phyloP scores from a whole-genome alignment of 768 basidiomycete genomes.

The Chalciporus chontae region DNA sequence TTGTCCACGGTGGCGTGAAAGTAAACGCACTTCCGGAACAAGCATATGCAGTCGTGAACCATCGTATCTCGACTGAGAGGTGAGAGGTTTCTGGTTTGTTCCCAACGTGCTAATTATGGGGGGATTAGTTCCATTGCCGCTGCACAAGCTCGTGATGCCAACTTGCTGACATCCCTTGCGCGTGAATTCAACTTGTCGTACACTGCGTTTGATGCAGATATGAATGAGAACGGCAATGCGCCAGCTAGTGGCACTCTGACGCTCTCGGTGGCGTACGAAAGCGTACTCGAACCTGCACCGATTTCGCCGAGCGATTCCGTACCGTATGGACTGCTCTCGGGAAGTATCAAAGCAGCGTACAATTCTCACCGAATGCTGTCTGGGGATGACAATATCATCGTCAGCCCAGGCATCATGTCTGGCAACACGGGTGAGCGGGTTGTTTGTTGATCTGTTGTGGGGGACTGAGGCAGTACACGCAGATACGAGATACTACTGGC shows the following conservation, averaged over 20 bases:
- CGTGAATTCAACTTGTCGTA: slow-evolving; percentile 54
- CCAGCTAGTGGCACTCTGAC: slow-evolving; percentile 44
- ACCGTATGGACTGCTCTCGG: slow-evolving; percentile 52
- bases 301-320: slow-evolving; percentile 43
- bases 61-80: slow-evolving; percentile 65
- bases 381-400: slow-evolving; percentile 37
- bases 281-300: slow-evolving; percentile 63
- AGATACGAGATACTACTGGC: slow-evolving; percentile 49
- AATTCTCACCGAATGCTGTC: slow-evolving; percentile 41
- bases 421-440: slow-evolving; percentile 45
- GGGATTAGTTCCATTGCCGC: slow-evolving; percentile 36
- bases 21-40: slow-evolving; percentile 77
- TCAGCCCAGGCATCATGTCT: slow-evolving; percentile 53
- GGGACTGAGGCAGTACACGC: neutral
- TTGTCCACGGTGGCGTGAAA: slow-evolving; percentile 68
- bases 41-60: slow-evolving; percentile 67
- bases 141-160: slow-evolving; percentile 42
- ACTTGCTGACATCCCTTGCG: slow-evolving; percentile 44
- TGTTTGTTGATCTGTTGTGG: neutral
- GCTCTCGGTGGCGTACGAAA: slow-evolving; percentile 45
- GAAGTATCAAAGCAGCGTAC: slow-evolving; percentile 61
- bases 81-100: slow-evolving; percentile 14
- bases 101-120: neutral
- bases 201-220: slow-evolving; percentile 47
- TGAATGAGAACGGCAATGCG: slow-evolving; percentile 31